phyloP scores from a whole-genome alignment of 225 moss, liverwort and hornwort genomes.

The Pseudisothecium myosuroides region DNA sequence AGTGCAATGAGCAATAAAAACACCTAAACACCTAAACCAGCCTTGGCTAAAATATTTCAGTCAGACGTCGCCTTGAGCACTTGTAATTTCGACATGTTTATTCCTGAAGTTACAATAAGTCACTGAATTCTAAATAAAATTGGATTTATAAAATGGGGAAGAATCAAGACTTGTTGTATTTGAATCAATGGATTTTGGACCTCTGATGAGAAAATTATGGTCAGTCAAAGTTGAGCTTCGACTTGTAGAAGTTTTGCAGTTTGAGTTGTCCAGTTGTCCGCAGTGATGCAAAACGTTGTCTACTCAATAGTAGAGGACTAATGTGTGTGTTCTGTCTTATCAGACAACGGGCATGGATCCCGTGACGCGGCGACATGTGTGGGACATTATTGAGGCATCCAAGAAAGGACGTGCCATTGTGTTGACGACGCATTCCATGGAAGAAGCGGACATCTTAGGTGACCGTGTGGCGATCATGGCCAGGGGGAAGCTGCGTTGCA shows the following conservation, averaged over 20 bases:
- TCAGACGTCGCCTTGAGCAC: not conserved
- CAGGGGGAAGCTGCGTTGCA: slow-evolving; percentile 74
- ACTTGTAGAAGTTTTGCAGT: not conserved
- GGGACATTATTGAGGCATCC: slow-evolving; percentile 92
- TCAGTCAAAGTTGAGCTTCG: not conserved
- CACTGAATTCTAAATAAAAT: not conserved
- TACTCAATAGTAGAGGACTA: not conserved
- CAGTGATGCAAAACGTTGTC: not conserved
- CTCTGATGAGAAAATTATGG: not conserved
- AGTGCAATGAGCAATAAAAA: not conserved
- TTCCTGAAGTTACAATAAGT: not conserved
- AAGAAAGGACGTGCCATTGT: slow-evolving; percentile 95
- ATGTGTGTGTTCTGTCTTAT: not conserved
- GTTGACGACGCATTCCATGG: slow-evolving; percentile 97
- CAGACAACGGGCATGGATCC: slow-evolving; percentile 92
- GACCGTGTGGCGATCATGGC: slow-evolving; percentile 98
- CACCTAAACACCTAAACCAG: not conserved
- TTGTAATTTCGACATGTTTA: not conserved
- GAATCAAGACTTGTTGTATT: not conserved
- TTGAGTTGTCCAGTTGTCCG: not conserved
- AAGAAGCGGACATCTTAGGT: slow-evolving; percentile 92
- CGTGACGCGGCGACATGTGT: slow-evolving; percentile 82
- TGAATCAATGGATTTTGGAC: not conserved
- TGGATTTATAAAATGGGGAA: not conserved
- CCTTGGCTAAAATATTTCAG: not conserved